Evolutionary conservation across 768 basidiomycete species (phyloP).

Genomic region (Suillus subaureus): DNA sequence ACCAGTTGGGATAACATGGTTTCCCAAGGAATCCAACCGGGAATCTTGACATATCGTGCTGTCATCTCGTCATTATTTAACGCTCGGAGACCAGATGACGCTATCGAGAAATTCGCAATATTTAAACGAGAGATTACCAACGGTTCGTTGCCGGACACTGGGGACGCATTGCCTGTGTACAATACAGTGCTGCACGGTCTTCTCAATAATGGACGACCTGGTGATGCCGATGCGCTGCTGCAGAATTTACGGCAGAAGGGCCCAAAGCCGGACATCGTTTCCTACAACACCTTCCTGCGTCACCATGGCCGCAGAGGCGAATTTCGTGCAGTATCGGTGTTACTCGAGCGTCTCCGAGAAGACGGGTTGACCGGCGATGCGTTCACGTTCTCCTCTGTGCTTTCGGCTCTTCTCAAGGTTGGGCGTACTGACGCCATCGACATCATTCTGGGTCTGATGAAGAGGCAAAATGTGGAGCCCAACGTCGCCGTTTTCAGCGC

Average conservation of each 20-base stretch:
- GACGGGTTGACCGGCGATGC: constrained; percentile 69
- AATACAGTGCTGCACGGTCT: constrained; percentile 79
- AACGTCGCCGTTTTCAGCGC: constrained; percentile 78
- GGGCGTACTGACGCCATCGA: constrained; percentile 67
- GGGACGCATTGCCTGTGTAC: constrained; percentile 49
- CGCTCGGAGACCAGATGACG: constrained; percentile 51
- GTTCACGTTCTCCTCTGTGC: constrained; percentile 84
- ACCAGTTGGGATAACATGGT: constrained; percentile 67
- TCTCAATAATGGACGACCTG: constrained; percentile 45
- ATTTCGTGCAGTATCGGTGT: constrained; percentile 57
- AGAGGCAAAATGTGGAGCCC: constrained; percentile 68
- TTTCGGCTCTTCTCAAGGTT: constrained; percentile 73
- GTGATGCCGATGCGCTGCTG: constrained; percentile 45
- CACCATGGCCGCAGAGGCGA: constrained; percentile 66
- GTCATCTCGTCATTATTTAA: constrained; percentile 65
- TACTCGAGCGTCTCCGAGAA: constrained; percentile 59
- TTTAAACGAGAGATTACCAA: constrained; percentile 40
- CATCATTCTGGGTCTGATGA: constrained; percentile 73
- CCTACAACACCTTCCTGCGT: constrained; percentile 80
- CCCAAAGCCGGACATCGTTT: constrained; percentile 68
- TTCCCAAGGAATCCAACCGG: constrained; percentile 56
- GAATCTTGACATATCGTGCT: constrained; percentile 66
- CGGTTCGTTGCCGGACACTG: constrained; percentile 27
- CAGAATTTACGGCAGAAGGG: constrained; percentile 49
- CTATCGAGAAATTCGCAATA: constrained; percentile 49